Percentiles rank a stretch among this genome's conserved stretches.
Conservation (phyloP, 345 rosid species). For the thale cress (Arabidopsis thaliana) region TAIR10.1 NC_003070.9:4136501-4137000, state of each 20-base stretch:
- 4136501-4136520: too few relatives aligned
- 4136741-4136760: not conserved
- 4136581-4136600: not conserved
- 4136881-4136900: constrained; percentile 2
- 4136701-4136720: not conserved
- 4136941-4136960: constrained; percentile 15
- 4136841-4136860: constrained; percentile 9
- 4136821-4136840: not conserved
- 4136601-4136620: not conserved
- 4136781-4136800: not conserved
- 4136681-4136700: not conserved
- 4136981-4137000: constrained; percentile 35
- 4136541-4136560: not conserved
- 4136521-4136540: not conserved
- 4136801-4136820: not conserved
- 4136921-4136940: constrained; percentile 1
- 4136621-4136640: not conserved
- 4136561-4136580: not conserved
- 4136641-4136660: not conserved
- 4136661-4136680: not conserved
- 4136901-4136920: not conserved
- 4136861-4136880: constrained; percentile 8
- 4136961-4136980: constrained; percentile 39
- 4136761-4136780: constrained; percentile 1
- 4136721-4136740: not conserved